Base-by-base conservation (phyloP, 2,329 filamentous ascomycete species). In the Zymoseptoria tritici region DNA sequence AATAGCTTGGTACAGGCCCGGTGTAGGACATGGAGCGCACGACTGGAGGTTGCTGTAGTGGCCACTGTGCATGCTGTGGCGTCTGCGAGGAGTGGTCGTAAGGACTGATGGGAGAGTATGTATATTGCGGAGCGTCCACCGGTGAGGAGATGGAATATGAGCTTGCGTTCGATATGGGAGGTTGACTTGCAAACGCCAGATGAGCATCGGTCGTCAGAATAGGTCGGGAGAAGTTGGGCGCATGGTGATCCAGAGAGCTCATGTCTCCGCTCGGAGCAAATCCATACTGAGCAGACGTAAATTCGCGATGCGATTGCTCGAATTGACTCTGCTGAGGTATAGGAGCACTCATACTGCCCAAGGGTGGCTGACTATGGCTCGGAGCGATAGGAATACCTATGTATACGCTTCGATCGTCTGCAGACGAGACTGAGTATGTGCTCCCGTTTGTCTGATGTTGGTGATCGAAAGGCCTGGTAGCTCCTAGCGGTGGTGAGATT, bases 371-470 rank as follows among this genome's bases (percentile, higher is more conserved):
- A n/a, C 13, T 36, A 3, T 20, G 20, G 50, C 46, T 55, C 11
- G 59, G 52, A 5, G 56, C 20, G 16, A 60, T 60, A 8, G 59
- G 59, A 2, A 58, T 58, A 22, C 56, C 56, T 26, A 49, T 51
- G 31, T 57, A 60, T n/a, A 8, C 22, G 13, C 20, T 26, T 9
- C 22, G 16, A 26, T 22, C 31, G 16, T 57, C 55, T 16, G 36
- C 13, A 16, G 36, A n/a, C 5, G 36, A 46, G 36, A 46, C 13
- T 46, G 36, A n/a, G 36, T 16, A 46, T 13, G 36, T n/a, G 13
- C 13, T 16, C 36, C 36, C 36, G 36, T n/a, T n/a, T 6, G 36
- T 16, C 11, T 46, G 36, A n/a, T 46, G 36, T 46, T n/a, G 36
- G 13, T 46, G 36, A n/a, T 16, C 36, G 13, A 46, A 16, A 16